These are phyloP conservation scores for Scheffersomyces insectosa DNA, from an alignment of 1,139 yeast species.

Conservation along the genomic window DNA sequence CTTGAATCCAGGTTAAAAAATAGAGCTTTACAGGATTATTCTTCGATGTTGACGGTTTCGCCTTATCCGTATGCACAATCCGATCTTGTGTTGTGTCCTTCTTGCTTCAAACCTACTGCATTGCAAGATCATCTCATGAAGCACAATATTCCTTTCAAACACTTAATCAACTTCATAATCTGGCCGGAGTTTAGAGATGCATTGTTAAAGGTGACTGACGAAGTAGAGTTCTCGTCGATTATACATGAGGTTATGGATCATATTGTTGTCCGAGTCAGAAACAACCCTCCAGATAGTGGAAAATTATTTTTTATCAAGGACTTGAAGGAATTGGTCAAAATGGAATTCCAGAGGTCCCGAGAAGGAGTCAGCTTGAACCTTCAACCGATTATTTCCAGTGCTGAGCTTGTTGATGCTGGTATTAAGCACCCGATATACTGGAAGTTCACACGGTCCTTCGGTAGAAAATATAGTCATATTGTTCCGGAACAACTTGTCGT, in stretches of 20 bases:
- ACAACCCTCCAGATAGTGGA: background rate
- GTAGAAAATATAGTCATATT: background rate
- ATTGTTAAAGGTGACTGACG: background rate
- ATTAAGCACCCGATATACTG: background rate
- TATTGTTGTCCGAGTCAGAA: background rate
- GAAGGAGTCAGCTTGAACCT: conserved; percentile 1
- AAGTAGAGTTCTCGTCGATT: background rate
- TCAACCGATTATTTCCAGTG: background rate
- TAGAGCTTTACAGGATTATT: background rate
- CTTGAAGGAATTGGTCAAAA: background rate
- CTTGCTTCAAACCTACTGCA: background rate
- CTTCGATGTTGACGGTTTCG: background rate
- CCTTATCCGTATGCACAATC: background rate
- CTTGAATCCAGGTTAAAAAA: background rate
- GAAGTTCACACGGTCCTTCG: background rate
- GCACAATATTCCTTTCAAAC: background rate
- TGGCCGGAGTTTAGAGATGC: conserved; percentile 1
- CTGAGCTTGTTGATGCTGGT: conserved; percentile 1
- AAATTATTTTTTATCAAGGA: background rate
- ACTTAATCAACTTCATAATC: background rate
- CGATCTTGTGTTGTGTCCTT: background rate
- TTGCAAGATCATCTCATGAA: background rate
- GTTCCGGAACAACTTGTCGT: background rate
- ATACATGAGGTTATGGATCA: background rate
- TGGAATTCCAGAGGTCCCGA: background rate